phyloP scores from a whole-genome alignment of 805 yeast species.

The Zygosaccharomyces siamensis region DNA sequence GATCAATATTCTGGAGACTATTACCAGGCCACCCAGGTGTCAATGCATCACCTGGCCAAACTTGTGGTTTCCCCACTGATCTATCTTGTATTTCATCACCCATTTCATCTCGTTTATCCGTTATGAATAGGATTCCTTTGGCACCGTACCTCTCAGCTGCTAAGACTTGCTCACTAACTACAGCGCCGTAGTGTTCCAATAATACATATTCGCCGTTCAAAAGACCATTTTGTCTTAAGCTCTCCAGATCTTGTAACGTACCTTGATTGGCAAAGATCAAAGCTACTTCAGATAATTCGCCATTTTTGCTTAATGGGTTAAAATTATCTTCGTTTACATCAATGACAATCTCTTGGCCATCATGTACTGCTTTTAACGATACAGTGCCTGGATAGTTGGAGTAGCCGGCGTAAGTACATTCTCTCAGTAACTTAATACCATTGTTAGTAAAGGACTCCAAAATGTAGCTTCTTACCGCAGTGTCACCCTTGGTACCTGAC shows the following conservation, averaged over 20 bases:
- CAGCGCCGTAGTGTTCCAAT: slow-evolving; percentile 53
- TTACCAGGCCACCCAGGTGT: slow-evolving; percentile 66
- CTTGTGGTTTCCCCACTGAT: slow-evolving; percentile 55
- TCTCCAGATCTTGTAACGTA: slow-evolving; percentile 46
- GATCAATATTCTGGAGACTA: slow-evolving; percentile 39
- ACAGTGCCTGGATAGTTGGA: slow-evolving; percentile 57
- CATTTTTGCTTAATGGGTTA: slow-evolving; percentile 64
- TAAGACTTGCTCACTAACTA: slow-evolving; percentile 47
- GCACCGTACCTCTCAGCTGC: slow-evolving; percentile 56
- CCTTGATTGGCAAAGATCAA: slow-evolving; percentile 69
- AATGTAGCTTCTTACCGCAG: slow-evolving; percentile 63
- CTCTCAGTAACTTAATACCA: slow-evolving; percentile 45
- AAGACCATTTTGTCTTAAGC: slow-evolving; percentile 37
- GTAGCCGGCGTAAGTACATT: slow-evolving; percentile 47
- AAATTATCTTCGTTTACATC: slow-evolving; percentile 43
- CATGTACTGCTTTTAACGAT: slow-evolving; percentile 23
- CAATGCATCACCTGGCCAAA: slow-evolving; percentile 70
- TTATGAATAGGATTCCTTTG: slow-evolving; percentile 63
- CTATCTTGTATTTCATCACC: slow-evolving; percentile 34
- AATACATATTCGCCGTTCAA: slow-evolving; percentile 48
- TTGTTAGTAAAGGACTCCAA: slow-evolving; percentile 53
- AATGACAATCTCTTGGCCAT: slow-evolving; percentile 26
- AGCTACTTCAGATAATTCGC: slow-evolving; percentile 45
- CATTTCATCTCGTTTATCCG: slow-evolving; percentile 37
- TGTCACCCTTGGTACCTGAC: slow-evolving; percentile 85